These are phyloP conservation scores for Apophysomyces trapeziformis DNA, from an alignment of 371 early-diverging fungal species.

Conservation along the genomic window DNA sequence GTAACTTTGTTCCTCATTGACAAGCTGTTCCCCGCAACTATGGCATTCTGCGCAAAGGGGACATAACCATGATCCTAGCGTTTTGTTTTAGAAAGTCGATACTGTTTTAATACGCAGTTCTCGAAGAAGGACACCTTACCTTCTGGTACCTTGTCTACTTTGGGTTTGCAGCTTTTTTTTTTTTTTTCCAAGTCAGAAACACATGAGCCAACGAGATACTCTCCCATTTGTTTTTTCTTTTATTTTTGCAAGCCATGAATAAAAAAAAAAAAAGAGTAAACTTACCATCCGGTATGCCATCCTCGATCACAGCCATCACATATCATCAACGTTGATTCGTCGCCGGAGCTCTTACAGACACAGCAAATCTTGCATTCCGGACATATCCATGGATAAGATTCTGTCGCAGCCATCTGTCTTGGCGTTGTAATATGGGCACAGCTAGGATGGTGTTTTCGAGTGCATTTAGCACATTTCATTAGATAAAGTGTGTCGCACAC, in stretches of 20 bases:
- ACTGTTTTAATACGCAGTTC: not conserved
- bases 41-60: constrained; percentile 62
- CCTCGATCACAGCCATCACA: constrained; percentile 83
- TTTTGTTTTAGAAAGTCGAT: not conserved
- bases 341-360: constrained; percentile 62
- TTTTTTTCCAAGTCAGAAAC: no score
- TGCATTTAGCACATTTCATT: constrained; percentile 69
- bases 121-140: not conserved
- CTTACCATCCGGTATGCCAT: constrained; percentile 75
- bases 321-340: constrained; percentile 72
- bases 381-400: constrained; percentile 78
- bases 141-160: constrained; percentile 34
- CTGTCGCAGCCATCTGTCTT: constrained; percentile 60
- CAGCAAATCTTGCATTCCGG: constrained; percentile 78
- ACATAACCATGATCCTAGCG: constrained; percentile 50
- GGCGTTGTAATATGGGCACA: constrained; percentile 74
- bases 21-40: constrained; percentile 50
- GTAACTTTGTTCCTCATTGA: constrained; percentile 41
- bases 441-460: constrained; percentile 65
- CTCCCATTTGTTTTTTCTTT: no score
- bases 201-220: no score
- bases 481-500: constrained; percentile 37
- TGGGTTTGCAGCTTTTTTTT: constrained; percentile 33
- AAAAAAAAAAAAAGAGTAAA: not conserved
- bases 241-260: no score